Base-by-base conservation (phyloP, 306 rosid genomes). In the Quercus alba region DNA sequence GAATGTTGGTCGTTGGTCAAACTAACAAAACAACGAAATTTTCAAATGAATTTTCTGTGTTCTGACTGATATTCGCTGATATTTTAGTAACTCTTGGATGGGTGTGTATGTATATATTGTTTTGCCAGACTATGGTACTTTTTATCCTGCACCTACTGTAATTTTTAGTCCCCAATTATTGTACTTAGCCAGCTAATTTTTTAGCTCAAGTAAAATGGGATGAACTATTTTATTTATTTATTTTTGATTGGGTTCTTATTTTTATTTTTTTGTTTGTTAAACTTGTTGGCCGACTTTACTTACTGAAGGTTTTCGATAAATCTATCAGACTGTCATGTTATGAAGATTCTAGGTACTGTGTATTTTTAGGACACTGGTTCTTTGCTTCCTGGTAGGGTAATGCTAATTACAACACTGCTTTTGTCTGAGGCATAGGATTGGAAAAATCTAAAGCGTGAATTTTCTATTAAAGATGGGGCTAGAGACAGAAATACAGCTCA, bases 1-100 rank as follows among this genome's bases (percentile, higher is more conserved):
- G 82, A 81, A 79, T 77, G 75, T 66, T 88, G 88, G 86, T 83
- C 58, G 20, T 75, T 63, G 81, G 78, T 87, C 92, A 89, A 92
- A 82, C 89, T 72, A 89, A 87, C 87, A 84, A 85, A 66, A 49
- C 71, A 86, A 86, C 68, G 88, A 87, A 83, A 87, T 90, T 84
- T 86, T 81, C 55, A 72, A 26, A 88, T 75, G 68, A 81, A 91
- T 88, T 63, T 84, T 85, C 84, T 84, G 77, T n/a, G 63, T 35
- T 78, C 92, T 87, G 89, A 81, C 90, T 72, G 63, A 77, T 84
- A 64, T 66, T 78, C 73, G n/a, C 84, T 77, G 79, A 72, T 31
- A 23, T 23, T 23, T 67, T 31, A 2, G 0, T 5, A 31, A 67
- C 52, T 6, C 26, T 67, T 49, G 54, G 52, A 17, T 17, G 68